Evolutionary conservation across 2,329 filamentous ascomycete species (phyloP).

Genomic region (Botrytis pseudocinerea): DNA sequence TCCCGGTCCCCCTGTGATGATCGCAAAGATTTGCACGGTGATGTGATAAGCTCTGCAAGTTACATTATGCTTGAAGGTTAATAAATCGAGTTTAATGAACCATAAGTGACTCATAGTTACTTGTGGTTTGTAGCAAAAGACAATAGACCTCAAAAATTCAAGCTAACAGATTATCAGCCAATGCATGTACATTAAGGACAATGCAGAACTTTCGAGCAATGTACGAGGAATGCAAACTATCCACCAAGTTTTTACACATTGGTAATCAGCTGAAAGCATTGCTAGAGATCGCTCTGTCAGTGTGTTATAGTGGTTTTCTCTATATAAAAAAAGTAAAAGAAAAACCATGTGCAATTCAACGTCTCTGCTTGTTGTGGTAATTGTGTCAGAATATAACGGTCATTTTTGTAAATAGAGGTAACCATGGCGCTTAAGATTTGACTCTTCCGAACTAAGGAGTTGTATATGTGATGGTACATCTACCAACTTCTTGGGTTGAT

Average conservation of each 20-base stretch:
- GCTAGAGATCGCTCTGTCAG: neutral
- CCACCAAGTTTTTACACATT: neutral
- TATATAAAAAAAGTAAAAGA: too few relatives aligned
- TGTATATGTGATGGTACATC: too few relatives aligned
- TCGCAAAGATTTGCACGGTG: neutral
- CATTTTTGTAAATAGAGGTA: too few relatives aligned
- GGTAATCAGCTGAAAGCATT: neutral
- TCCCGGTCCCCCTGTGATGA: neutral
- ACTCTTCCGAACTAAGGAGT: too few relatives aligned
- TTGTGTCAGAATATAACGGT: neutral
- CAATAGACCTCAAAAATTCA: neutral
- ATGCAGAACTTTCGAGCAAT: neutral
- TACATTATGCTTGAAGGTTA: neutral
- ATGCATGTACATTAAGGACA: neutral
- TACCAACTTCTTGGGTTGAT: too few relatives aligned
- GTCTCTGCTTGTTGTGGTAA: neutral
- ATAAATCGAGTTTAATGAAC: neutral
- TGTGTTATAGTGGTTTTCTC: neutral
- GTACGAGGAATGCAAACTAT: neutral
- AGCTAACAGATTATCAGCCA: neutral
- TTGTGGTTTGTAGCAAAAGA: too few relatives aligned
- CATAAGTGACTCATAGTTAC: neutral
- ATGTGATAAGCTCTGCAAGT: neutral
- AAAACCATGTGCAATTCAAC: neutral
- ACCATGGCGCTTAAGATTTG: too few relatives aligned